Base-by-base conservation (phyloP, 768 basidiomycete genomes). In the Krasilnikovozyma curviuscula region DNA sequence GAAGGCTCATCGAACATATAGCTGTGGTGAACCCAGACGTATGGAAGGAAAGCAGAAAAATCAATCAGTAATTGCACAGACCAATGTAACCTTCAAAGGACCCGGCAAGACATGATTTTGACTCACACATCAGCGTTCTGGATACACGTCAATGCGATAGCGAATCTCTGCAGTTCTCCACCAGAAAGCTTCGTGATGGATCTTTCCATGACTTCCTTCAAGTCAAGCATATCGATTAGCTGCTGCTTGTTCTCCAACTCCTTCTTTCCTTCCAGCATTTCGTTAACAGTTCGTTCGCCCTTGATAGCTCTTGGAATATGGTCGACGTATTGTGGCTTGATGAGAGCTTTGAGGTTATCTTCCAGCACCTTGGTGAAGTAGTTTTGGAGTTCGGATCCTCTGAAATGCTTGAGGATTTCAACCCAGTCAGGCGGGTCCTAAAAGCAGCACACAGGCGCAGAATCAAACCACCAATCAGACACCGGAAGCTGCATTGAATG, bases 1-100 rank as follows among this genome's bases (percentile, higher is more conserved):
- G 91, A 97, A 14, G 93, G 93, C 63, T 97, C 93, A 69, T 97
- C 88, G 61, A 95, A 95, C 88, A 95, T 95, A 70, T 93, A 93
- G 31, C 83, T 86, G 61, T 23, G 44, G 1, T 32, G 31, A 29
- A 30, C 37, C 29, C 18, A 38, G 39, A 33, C 24, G 24, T 35
- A 32, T 12, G 7, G 34, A 5, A 12, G 7, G 44, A 27, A 31
- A 28, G 10, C n/a, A 16, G 28, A 39, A 37, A 18, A 16, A 6
- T 18, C 16, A 10, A 9, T 48, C 32, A 24, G n/a, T n/a, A n/a
- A n/a, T 28, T 32, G 19, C 8, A 23, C 35, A 50, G 19, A 45
- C 31, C 1, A 3, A 3, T 57, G 40, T 4, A 49, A 55, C 59
- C 57, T 57, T 61, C 53, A 56, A 59, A 35, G 16, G 16, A 28